phyloP scores from a whole-genome alignment of 1,284 basidiomycete species.

The Cryptococcus sp. region DNA sequence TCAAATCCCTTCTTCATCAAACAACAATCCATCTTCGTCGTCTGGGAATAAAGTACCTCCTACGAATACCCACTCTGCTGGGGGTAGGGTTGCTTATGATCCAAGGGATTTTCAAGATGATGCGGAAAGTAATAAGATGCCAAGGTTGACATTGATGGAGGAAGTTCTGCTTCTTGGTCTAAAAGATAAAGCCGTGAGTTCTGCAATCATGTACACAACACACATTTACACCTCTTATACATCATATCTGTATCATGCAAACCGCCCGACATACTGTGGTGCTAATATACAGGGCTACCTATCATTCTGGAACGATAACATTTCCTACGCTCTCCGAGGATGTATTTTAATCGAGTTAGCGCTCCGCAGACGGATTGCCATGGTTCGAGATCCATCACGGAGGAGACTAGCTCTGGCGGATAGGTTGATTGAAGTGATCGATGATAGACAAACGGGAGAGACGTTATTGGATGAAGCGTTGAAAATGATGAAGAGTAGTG shows the following conservation, averaged over 20 bases:
- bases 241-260: neutral
- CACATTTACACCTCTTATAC: neutral
- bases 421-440: conserved; percentile 82
- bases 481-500: conserved; percentile 77
- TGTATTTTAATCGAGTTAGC: conserved; percentile 94
- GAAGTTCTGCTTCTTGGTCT: conserved; percentile 88
- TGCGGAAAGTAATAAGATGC: conserved; percentile 70
- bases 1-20: conserved; percentile 13
- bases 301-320: conserved; percentile 98
- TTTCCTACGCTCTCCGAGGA: conserved; percentile 88
- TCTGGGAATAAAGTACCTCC: conserved; percentile 16
- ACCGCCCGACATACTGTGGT: neutral
- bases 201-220: conserved; percentile 41
- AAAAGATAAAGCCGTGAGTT: conserved; percentile 78
- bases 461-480: conserved; percentile 93
- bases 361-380: conserved; percentile 78
- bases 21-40: conserved; percentile 11
- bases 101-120: conserved; percentile 81
- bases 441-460: conserved; percentile 86
- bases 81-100: conserved; percentile 86
- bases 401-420: conserved; percentile 73
- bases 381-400: conserved; percentile 77
- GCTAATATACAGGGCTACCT: conserved; percentile 66
- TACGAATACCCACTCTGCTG: too few relatives aligned
- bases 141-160: conserved; percentile 91